These are phyloP conservation scores for Lactifluus echinatus DNA, from an alignment of 768 basidiomycete genomes.

Conservation along the genomic window DNA sequence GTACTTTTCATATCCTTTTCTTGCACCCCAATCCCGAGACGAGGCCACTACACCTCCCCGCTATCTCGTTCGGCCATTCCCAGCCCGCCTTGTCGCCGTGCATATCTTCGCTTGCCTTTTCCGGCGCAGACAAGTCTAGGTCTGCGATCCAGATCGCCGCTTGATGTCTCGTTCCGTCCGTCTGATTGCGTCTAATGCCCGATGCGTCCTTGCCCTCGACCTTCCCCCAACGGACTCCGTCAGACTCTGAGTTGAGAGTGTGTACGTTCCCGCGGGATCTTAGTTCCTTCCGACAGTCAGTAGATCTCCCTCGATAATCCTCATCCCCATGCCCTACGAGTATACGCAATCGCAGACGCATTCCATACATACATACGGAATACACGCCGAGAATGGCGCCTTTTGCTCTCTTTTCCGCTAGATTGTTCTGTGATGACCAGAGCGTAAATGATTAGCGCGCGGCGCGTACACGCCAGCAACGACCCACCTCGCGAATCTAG, in stretches of 20 bases:
- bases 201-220: conserved; percentile 12
- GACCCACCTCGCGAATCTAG: background rate
- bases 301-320: background rate
- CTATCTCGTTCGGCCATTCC: conserved; percentile 15
- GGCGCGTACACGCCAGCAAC: background rate
- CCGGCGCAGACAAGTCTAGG: conserved; percentile 7
- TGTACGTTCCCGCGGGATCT: too few relatives aligned
- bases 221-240: background rate
- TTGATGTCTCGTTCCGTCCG: conserved; percentile 4
- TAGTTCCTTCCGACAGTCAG: conserved; percentile 3
- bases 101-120: conserved; percentile 15
- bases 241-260: too few relatives aligned
- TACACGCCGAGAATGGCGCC: conserved; percentile 7
- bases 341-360: background rate
- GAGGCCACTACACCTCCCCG: background rate
- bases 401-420: conserved; percentile 7
- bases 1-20: conserved; percentile 14
- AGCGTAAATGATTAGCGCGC: conserved; percentile 12
- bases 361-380: conserved; percentile 1
- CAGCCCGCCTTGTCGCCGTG: conserved; percentile 15
- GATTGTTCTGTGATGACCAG: conserved; percentile 17
- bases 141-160: conserved; percentile 18
- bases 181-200: conserved; percentile 7
- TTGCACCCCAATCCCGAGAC: background rate
- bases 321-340: conserved; percentile 9